Percentiles rank a stretch among this genome's conserved stretches.
These are phyloP conservation scores for Mycena olivaceomarginata DNA, from an alignment of 768 basidiomycete genomes.

Conservation along the genomic window DNA sequence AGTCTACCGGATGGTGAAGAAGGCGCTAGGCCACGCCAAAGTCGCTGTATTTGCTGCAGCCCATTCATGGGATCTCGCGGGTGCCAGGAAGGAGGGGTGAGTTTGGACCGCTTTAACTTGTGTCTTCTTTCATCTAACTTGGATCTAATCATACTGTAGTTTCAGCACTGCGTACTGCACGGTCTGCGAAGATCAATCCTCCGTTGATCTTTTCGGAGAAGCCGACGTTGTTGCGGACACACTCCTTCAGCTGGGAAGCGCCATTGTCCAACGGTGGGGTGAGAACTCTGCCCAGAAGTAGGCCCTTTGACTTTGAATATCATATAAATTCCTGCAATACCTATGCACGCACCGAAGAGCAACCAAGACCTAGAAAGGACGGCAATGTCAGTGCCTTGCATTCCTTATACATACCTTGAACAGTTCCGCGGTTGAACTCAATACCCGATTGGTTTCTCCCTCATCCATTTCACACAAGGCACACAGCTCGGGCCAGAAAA, in stretches of 20 bases:
- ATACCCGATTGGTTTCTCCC: no score
- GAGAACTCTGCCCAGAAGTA: neutral
- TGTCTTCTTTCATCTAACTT: neutral
- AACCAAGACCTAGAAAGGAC: no score
- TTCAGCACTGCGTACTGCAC: slow-evolving; percentile 10
- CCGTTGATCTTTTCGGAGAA: slow-evolving; percentile 11
- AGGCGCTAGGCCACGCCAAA: neutral
- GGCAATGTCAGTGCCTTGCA: no score
- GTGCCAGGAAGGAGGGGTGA: slow-evolving; percentile 9
- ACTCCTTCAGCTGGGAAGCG: slow-evolving; percentile 4
- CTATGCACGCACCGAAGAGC: no score
- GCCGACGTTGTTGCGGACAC: slow-evolving; percentile 17
- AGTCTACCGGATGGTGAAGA: slow-evolving; percentile 12
- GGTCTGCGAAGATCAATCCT: slow-evolving; percentile 7
- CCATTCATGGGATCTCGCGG: slow-evolving; percentile 25
- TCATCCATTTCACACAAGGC: no score
- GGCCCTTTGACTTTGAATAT: no score
- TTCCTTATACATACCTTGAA: no score
- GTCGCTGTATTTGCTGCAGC: slow-evolving; percentile 24
- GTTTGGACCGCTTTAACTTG: neutral
- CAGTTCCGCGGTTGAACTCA: no score
- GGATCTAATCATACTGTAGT: neutral
- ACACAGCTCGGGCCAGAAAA: no score
- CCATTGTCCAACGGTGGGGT: slow-evolving; percentile 22
- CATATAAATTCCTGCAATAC: no score